These are phyloP conservation scores for Rhizopus sp. DNA, from an alignment of 371 early-diverging fungal genomes.

Conservation along the genomic window DNA sequence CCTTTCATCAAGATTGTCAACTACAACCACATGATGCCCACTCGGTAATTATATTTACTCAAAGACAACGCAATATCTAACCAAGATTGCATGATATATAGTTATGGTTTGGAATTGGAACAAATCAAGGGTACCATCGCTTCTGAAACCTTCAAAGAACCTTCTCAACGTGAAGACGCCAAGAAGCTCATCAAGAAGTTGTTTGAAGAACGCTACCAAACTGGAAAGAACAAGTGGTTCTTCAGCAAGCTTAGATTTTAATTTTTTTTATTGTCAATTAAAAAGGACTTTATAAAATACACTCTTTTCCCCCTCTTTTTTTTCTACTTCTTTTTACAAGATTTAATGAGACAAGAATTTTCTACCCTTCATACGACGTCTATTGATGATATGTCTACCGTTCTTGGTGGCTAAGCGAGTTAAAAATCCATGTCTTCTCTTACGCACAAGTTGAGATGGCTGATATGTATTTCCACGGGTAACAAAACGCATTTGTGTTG, in stretches of 20 bases:
- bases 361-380: conserved; percentile 86
- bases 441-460: conserved; percentile 88
- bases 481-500: conserved; percentile 67
- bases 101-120: conserved; percentile 84
- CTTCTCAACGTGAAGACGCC: conserved; percentile 85
- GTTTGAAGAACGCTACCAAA: conserved; percentile 91
- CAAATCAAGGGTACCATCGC: conserved; percentile 85
- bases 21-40: conserved; percentile 98
- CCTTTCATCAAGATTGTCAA: conserved; percentile 88
- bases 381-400: conserved; percentile 77
- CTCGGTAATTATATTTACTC: conserved; percentile 63
- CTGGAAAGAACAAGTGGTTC: conserved; percentile 99
- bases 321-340: too few relatives aligned
- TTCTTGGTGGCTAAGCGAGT: conserved; percentile 74
- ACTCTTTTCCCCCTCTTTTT: too few relatives aligned
- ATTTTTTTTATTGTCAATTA: conserved; percentile 29
- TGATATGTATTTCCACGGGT: conserved; percentile 92
- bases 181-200: conserved; percentile 92
- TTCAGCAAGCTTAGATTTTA: conserved; percentile 98
- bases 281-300: neutral
- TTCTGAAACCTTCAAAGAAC: conserved; percentile 90
- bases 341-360: conserved; percentile 78
- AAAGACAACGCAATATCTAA: neutral
- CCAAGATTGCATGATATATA: conserved; percentile 5
- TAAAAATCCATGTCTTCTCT: conserved; percentile 92